Conservation (phyloP, 345 rosid species). For the Excoecaria cochinchinensis region DNA sequence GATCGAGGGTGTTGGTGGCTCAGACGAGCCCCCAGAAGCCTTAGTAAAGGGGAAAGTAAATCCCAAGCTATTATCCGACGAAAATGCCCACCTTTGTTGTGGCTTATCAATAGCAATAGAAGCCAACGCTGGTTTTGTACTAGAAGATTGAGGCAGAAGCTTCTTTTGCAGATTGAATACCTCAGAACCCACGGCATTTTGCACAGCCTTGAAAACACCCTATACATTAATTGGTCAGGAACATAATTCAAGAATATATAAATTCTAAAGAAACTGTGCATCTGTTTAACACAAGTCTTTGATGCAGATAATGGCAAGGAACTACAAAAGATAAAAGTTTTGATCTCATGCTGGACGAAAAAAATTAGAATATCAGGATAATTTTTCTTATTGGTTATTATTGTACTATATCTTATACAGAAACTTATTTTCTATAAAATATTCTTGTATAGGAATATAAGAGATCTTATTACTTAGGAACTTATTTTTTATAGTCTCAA, state of each 20-base stretch:
- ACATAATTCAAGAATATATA: conserved; percentile 12
- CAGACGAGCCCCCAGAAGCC: conserved; percentile 48
- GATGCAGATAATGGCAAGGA: too few species aligned
- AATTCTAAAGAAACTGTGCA: neutral
- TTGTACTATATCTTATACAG: too few species aligned
- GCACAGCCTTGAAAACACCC: conserved; percentile 37
- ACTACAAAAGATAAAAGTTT: too few species aligned
- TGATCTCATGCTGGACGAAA: too few species aligned
- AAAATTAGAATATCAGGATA: too few species aligned
- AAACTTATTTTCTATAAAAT: too few species aligned
- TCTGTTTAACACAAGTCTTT: too few species aligned
- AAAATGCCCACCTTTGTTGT: conserved; percentile 42
- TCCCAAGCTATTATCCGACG: conserved; percentile 50
- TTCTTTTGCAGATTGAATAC: conserved; percentile 35
- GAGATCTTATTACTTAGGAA: too few species aligned
- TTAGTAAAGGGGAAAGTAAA: conserved; percentile 74
- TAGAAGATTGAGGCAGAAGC: conserved; percentile 45
- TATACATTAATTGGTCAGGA: conserved; percentile 26
- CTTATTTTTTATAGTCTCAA: too few species aligned
- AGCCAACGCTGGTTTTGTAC: conserved; percentile 56
- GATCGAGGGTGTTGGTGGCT: conserved; percentile 87
- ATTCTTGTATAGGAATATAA: too few species aligned
- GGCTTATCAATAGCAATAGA: conserved; percentile 57
- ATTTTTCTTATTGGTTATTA: too few species aligned
- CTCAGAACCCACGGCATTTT: conserved; percentile 31